Conservation (phyloP, 441 rosid genomes). For the Kokia cookei region DNA sequence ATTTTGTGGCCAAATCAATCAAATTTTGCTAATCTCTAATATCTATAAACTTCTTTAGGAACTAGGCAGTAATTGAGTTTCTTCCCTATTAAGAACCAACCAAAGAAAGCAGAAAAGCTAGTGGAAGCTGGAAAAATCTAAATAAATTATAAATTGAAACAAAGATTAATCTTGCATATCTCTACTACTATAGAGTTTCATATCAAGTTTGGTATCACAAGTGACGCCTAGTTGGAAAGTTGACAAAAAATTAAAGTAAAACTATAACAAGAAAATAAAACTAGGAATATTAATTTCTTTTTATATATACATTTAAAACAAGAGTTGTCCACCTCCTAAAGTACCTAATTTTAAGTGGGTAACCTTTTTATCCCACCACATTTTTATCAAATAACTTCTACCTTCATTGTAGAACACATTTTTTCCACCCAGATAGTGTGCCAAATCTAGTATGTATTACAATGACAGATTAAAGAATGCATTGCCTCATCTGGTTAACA, state of each 20-base stretch:
- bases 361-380: background rate
- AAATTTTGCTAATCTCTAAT: background rate
- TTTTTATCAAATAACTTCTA: background rate
- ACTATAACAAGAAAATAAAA: background rate
- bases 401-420: background rate
- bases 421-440: background rate
- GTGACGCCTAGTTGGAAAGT: background rate
- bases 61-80: background rate
- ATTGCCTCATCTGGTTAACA: background rate
- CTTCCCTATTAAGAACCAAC: conserved; percentile 4
- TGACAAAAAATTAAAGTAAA: background rate
- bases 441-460: background rate
- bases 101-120: background rate
- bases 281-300: background rate
- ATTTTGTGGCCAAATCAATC: background rate
- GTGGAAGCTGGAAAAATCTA: background rate
- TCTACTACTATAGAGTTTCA: background rate
- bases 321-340: background rate
- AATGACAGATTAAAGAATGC: background rate
- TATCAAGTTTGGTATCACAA: background rate
- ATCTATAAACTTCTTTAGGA: background rate
- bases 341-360: background rate
- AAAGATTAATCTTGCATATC: background rate
- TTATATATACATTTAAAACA: background rate
- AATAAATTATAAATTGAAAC: background rate